Evolutionary conservation across 2,329 filamentous ascomycete species (phyloP).

Genomic region (Didymella lethalis): DNA sequence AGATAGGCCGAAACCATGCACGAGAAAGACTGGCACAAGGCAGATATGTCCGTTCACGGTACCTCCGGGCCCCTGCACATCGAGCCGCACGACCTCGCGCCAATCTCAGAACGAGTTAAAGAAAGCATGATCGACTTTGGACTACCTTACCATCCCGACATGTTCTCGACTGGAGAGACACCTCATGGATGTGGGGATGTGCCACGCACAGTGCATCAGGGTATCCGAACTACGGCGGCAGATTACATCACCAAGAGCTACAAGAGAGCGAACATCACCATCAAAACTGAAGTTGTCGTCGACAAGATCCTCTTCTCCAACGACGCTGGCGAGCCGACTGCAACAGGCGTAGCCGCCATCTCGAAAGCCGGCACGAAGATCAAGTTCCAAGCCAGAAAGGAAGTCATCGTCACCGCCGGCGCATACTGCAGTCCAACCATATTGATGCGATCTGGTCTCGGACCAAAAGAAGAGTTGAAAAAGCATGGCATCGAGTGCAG

Average conservation of each 20-base stretch:
- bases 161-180: slow-evolving; percentile 61
- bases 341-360: slow-evolving; percentile 57
- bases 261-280: slow-evolving; percentile 47
- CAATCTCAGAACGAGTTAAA: slow-evolving; percentile 64
- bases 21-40: slow-evolving; percentile 64
- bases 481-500: slow-evolving; percentile 62
- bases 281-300: slow-evolving; percentile 43
- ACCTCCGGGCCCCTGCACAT: slow-evolving; percentile 61
- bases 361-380: slow-evolving; percentile 52
- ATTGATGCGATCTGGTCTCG: slow-evolving; percentile 64
- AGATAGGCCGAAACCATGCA: slow-evolving; percentile 64
- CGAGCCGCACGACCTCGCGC: slow-evolving; percentile 66
- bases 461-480: slow-evolving; percentile 61
- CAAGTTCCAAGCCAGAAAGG: slow-evolving; percentile 46
- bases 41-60: slow-evolving; percentile 56
- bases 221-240: slow-evolving; percentile 39
- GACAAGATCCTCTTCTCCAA: slow-evolving; percentile 58
- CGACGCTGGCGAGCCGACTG: slow-evolving; percentile 50
- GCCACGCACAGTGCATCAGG: slow-evolving; percentile 42
- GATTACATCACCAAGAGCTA: slow-evolving; percentile 55
- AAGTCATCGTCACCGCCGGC: slow-evolving; percentile 46
- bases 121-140: slow-evolving; percentile 65
- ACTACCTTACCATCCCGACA: slow-evolving; percentile 64
- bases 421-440: slow-evolving; percentile 50
- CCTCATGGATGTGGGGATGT: slow-evolving; percentile 45